Conservation (phyloP, 208 protist species). For the Leishmania gerbilli region DNA sequence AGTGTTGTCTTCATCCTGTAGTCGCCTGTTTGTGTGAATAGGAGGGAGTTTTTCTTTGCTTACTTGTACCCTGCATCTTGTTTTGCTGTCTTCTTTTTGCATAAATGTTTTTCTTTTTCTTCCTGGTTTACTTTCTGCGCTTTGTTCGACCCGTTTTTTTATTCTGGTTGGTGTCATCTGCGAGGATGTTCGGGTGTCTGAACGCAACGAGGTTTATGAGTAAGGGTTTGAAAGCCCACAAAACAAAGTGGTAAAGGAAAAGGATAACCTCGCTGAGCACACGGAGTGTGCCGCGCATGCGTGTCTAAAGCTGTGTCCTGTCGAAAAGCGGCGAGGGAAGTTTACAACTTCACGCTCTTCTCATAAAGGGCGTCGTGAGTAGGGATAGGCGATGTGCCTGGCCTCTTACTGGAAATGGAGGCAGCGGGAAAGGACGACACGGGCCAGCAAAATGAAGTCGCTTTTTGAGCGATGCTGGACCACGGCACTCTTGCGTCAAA, state of each 20-base stretch:
- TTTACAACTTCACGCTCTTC: no score
- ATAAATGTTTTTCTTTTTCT: neutral
- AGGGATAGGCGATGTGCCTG: no score
- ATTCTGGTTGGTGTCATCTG: neutral
- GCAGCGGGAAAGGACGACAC: neutral
- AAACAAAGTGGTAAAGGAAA: no score
- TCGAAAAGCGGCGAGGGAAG: no score
- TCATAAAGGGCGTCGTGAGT: no score
- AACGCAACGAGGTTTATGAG: neutral
- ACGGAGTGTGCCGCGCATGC: no score
- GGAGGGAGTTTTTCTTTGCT: neutral
- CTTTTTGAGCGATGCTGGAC: neutral
- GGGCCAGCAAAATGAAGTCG: neutral
- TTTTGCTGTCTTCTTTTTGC: neutral
- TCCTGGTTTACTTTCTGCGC: neutral
- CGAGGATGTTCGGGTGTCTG: neutral
- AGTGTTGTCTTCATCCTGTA: neutral
- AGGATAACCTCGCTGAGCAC: no score
- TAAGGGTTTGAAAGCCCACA: neutral
- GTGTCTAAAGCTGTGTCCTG: no score
- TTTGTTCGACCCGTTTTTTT: neutral
- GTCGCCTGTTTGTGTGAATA: neutral
- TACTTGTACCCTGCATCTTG: neutral
- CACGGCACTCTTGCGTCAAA: neutral
- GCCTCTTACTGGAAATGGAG: neutral